Base-by-base conservation (phyloP, 2,329 filamentous ascomycete species). In the Thelonectria rubi region DNA sequence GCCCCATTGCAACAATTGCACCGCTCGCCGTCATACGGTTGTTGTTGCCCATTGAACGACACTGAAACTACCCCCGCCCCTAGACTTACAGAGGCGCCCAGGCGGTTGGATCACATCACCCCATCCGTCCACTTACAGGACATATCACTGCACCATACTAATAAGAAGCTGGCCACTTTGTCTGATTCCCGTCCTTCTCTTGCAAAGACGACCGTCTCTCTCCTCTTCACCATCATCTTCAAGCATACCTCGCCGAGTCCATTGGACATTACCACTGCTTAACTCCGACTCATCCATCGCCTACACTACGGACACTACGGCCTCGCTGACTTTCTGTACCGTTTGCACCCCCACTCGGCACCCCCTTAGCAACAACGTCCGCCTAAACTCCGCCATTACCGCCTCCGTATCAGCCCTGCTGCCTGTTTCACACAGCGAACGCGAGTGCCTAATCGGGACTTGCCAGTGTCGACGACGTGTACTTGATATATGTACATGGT, bases 11-110 rank as follows among this genome's bases (percentile, higher is more conserved):
- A 55, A 69, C 65, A 69, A 69, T 66, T 58, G 67, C 60, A 64
- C 51, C 58, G 48, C 34, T 56, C 57, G 54, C 58, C 32, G 67
- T 69, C 67, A 69, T 69, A 69, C 67, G 67, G 67, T 69, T 69
- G 58, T 68, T 69, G 53, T 65, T 40, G 55, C 63, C 58, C 65
- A 66, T 69, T 68, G 66, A 69, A 59, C 55, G 55, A 57, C 48
- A 62, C 55, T 58, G 55, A 60, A 59, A 64, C 65, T 47, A 47
- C 49, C 58, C 59, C 66, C 57, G 62, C 52, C 63, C 59, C 21
- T 47, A 47, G 2, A 26, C 12, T 30, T 47, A 14, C 55, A 60
- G 55, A 15, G n/a, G 53, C 50, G 62, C 62, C 57, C 57, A 65
- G 50, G 63, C 66, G 58, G 59, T 58, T 62, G 54, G 59, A 46